A percentile compares a stretch with the other conserved stretches of the same genome.
These are phyloP conservation scores for Hericium coralloides DNA, from an alignment of 768 basidiomycete species.

Conservation along the genomic window DNA sequence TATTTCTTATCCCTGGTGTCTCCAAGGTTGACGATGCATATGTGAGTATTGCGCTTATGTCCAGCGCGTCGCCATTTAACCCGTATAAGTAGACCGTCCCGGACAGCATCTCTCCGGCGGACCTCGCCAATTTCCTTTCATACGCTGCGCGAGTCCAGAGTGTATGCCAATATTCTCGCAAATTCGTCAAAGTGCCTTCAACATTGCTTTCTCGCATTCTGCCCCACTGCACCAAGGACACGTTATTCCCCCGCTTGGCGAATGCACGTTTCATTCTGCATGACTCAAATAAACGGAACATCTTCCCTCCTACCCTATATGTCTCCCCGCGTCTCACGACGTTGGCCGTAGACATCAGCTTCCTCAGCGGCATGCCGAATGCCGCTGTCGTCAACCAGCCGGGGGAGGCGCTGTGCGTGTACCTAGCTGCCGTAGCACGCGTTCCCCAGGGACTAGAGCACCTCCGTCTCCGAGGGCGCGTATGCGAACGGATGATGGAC, in stretches of 20 bases:
- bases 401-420: conserved; percentile 5
- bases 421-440: conserved; percentile 10
- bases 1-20: conserved; percentile 11
- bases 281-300: conserved; percentile 3
- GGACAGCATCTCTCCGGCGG: neutral
- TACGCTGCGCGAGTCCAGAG: conserved; percentile 14
- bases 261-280: conserved; percentile 7
- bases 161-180: conserved; percentile 7
- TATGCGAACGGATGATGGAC: conserved; percentile 7
- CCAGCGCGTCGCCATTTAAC: neutral
- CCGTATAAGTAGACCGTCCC: neutral
- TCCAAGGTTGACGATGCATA: neutral
- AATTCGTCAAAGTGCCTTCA: neutral
- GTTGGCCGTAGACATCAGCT: conserved; percentile 11
- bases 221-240: neutral
- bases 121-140: conserved; percentile 5
- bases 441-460: conserved; percentile 5
- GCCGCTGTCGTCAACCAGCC: neutral
- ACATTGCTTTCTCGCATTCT: neutral
- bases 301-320: conserved; percentile 8
- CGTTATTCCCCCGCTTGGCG: conserved; percentile 9
- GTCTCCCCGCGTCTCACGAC: conserved; percentile 6
- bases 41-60: neutral
- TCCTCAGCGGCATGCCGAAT: conserved; percentile 2
- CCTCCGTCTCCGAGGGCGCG: conserved; percentile 11